Evolutionary conservation across 108 stramenopile species (phyloP).

Genomic region (Pseudonitzschia delicatissima): DNA sequence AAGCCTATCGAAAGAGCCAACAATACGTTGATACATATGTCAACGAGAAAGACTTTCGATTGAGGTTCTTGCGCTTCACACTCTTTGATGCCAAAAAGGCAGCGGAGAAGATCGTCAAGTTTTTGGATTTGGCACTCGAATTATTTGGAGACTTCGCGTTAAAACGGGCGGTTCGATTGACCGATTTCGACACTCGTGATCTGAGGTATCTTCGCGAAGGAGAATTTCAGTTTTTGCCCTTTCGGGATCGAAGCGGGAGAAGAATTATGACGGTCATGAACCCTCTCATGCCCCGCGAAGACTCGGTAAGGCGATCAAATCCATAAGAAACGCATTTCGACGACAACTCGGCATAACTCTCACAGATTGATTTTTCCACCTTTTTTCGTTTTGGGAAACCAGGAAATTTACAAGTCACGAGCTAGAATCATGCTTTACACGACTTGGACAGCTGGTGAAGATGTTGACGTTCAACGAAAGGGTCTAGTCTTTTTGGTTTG

Average conservation of each 20-base stretch:
- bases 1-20: not conserved
- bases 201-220: not conserved
- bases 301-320: too few species aligned
- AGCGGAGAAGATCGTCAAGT: conserved; percentile 20
- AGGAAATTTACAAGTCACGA: too few species aligned
- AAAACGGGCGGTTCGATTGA: not conserved
- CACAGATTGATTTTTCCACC: too few species aligned
- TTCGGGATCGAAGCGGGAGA: not conserved
- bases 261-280: not conserved
- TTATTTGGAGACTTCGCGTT: conserved; percentile 33
- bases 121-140: conserved; percentile 34
- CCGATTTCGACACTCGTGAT: not conserved
- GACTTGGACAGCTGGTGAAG: too few species aligned
- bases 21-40: not conserved
- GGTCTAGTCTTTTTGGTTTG: too few species aligned
- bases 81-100: conserved; percentile 28
- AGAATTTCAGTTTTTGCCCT: conserved; percentile 8
- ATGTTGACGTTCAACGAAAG: too few species aligned
- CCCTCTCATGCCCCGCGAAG: too few species aligned
- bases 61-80: conserved; percentile 34
- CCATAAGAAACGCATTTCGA: too few species aligned
- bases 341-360: too few species aligned
- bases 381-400: too few species aligned
- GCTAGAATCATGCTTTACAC: too few species aligned
- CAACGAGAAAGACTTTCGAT: not conserved